Evolutionary conservation across 2,329 filamentous ascomycete species (phyloP).

Genomic region (Cephalotrichum gorgonifer): DNA sequence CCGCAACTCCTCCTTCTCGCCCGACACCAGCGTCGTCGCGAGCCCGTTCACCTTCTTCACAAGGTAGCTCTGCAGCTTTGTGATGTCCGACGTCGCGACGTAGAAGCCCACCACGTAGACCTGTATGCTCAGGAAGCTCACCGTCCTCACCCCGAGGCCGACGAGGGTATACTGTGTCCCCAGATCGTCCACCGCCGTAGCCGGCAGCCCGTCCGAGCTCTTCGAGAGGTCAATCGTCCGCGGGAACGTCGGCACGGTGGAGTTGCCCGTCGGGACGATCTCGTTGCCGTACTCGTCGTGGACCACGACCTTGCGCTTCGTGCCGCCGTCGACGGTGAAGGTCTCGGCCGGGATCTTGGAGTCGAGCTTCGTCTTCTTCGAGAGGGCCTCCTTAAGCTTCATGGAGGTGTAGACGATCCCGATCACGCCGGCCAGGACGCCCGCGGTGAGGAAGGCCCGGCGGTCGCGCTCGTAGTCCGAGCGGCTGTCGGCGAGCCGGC

Average conservation of each 20-base stretch:
- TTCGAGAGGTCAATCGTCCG: slow-evolving; percentile 50
- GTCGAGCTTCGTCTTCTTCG: slow-evolving; percentile 20
- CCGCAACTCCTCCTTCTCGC: slow-evolving; percentile 68
- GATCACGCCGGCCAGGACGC: slow-evolving; percentile 37
- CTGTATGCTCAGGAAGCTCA: slow-evolving; percentile 81
- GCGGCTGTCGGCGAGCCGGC: slow-evolving; percentile 32
- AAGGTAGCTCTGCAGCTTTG: slow-evolving; percentile 66
- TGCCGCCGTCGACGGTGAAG: slow-evolving; percentile 37
- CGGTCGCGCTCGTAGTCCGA: slow-evolving; percentile 40
- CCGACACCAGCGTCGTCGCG: slow-evolving; percentile 73
- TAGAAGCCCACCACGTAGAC: slow-evolving; percentile 95
- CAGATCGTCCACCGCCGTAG: slow-evolving; percentile 21
- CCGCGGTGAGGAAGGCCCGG: slow-evolving; percentile 39
- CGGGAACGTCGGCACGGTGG: slow-evolving; percentile 70
- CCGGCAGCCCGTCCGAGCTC: slow-evolving; percentile 23
- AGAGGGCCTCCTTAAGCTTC: slow-evolving; percentile 35
- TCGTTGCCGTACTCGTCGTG: slow-evolving; percentile 31
- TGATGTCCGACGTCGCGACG: slow-evolving; percentile 73
- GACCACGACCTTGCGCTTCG: slow-evolving; percentile 46
- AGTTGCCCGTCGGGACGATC: slow-evolving; percentile 58
- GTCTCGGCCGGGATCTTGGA: slow-evolving; percentile 32
- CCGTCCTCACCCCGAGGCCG: slow-evolving; percentile 77
- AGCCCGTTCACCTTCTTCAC: slow-evolving; percentile 65
- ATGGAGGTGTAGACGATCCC: slow-evolving; percentile 40
- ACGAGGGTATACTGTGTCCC: slow-evolving; percentile 74